Evolutionary conservation across 805 yeast genomes (phyloP), one percentile per base, ranked within the genome.

Genomic region (Candida corydali): DNA sequence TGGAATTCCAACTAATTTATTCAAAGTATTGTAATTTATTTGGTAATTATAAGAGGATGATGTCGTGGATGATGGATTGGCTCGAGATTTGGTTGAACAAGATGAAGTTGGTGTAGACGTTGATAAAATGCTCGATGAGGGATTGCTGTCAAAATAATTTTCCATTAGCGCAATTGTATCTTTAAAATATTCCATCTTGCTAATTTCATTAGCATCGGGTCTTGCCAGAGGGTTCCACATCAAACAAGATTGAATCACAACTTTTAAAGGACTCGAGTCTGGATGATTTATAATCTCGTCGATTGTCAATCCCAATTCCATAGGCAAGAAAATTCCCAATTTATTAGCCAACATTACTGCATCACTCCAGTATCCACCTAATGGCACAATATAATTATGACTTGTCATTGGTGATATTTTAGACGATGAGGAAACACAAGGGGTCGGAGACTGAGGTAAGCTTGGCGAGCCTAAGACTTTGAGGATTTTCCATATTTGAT

Each of bases 171-270:
- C 15, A n/a, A 41, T 29, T 7, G 82, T 66, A 12, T 66, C 65
- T 34, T 59, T 57, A 55, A 84, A 84, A 53, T 78, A 84, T 0
- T 70, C 60, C 74, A 75, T 64, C 11, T 57, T 34, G 41, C 78
- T 63, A 20, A 84, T 45, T 7, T 57, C 57, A 1, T 65, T 64
- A 2, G 73, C 82, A 26, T 73, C 70, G 0, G 76, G 71, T 45
- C 94, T 69, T n/a, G 57, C 52, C n/a, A 59, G 56, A 2, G 96
- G 94, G 57, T 86, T 80, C 96, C 96, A 88, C 34, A 70, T 62
- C 23, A 88, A 63, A 47, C 89, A 83, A 1, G 57, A 48, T 42
- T 55, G 57, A 7, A 70, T 72, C 41, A 61, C 61, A 36, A 57
- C 69, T 46, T 51, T 75, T 50, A 57, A 70, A 51, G 54, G 70